Evolutionary conservation across 2,329 filamentous ascomycete species (phyloP).

Genomic region (Aspergillus unguis): DNA sequence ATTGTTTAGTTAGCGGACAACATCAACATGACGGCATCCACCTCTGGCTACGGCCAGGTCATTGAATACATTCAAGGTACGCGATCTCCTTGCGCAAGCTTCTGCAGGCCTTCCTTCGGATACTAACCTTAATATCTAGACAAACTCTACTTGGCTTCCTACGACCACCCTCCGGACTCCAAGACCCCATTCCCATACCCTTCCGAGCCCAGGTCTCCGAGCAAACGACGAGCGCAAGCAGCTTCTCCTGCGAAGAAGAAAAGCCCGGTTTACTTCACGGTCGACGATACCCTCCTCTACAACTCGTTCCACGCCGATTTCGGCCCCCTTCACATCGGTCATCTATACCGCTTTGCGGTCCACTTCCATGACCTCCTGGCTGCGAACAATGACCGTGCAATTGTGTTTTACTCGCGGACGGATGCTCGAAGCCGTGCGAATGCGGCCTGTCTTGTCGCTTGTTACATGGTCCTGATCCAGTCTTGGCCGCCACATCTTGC

Average conservation of each 20-base stretch:
- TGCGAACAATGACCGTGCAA: slow-evolving; percentile 81
- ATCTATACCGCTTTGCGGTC: slow-evolving; percentile 93
- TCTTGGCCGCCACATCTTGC: slow-evolving; percentile 96
- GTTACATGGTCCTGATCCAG: slow-evolving; percentile 98
- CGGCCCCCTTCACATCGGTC: slow-evolving; percentile 93
- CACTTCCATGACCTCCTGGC: slow-evolving; percentile 94
- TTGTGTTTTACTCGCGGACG: slow-evolving; percentile 93
- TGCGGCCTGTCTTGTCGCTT: slow-evolving; percentile 88
- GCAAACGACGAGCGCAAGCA: slow-evolving; percentile 66
- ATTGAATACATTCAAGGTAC: slow-evolving; percentile 95
- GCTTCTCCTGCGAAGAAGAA: slow-evolving; percentile 54
- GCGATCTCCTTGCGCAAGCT: slow-evolving; percentile 30
- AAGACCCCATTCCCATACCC: slow-evolving; percentile 86
- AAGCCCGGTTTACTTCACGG: slow-evolving; percentile 87
- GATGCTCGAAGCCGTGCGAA: slow-evolving; percentile 87
- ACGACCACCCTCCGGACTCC: slow-evolving; percentile 74
- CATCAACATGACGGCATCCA: slow-evolving; percentile 48
- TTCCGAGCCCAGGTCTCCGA: slow-evolving; percentile 61
- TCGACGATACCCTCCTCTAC: slow-evolving; percentile 89
- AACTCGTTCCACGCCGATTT: slow-evolving; percentile 99
- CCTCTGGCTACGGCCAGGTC: slow-evolving; percentile 74
- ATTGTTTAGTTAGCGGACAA: slow-evolving; percentile 14
- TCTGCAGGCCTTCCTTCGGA: not conserved
- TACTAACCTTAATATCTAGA: slow-evolving; percentile 52
- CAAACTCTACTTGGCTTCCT: slow-evolving; percentile 91